Conservation (phyloP, 805 yeast genomes). For the Candida oleophila region DNA sequence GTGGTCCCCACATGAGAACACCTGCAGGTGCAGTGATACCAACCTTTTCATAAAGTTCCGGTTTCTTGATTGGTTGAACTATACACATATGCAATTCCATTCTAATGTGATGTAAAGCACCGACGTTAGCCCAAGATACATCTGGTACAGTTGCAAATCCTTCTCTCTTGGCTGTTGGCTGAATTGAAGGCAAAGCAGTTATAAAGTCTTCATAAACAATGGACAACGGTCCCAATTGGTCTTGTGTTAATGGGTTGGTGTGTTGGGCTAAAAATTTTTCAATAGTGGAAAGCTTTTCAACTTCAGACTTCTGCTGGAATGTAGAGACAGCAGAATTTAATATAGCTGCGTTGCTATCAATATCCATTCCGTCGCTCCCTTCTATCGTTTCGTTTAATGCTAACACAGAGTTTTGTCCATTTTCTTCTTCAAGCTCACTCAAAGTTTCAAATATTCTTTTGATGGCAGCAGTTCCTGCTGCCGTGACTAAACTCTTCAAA, state of each 20-base stretch:
- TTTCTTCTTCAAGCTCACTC: slow-evolving; percentile 42
- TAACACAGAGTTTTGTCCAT: slow-evolving; percentile 18
- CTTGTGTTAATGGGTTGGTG: slow-evolving; percentile 75
- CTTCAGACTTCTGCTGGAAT: slow-evolving; percentile 33
- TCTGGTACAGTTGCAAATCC: slow-evolving; percentile 99
- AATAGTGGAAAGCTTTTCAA: slow-evolving; percentile 55
- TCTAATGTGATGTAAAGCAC: slow-evolving; percentile 78
- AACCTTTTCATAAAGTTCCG: slow-evolving; percentile 83
- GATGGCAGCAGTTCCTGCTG: slow-evolving; percentile 93
- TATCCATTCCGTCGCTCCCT: not conserved
- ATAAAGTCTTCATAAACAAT: slow-evolving; percentile 80
- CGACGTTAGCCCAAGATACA: slow-evolving; percentile 93
- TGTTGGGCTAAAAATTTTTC: slow-evolving; percentile 70
- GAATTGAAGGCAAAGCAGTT: slow-evolving; percentile 85
- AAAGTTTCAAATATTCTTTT: slow-evolving; percentile 79
- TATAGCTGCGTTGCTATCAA: not conserved
- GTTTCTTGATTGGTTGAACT: slow-evolving; percentile 92
- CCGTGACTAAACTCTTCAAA: slow-evolving; percentile 86
- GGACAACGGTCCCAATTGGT: slow-evolving; percentile 72
- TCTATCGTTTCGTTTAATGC: slow-evolving; percentile 3
- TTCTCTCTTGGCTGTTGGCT: slow-evolving; percentile 96
- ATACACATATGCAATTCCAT: slow-evolving; percentile 95
- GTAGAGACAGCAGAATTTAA: slow-evolving; percentile 2
- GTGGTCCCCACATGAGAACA: slow-evolving; percentile 98
- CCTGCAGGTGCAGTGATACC: slow-evolving; percentile 98